Conservation (phyloP, 2,329 filamentous ascomycete species). For the Pseudonectria buxi region DNA sequence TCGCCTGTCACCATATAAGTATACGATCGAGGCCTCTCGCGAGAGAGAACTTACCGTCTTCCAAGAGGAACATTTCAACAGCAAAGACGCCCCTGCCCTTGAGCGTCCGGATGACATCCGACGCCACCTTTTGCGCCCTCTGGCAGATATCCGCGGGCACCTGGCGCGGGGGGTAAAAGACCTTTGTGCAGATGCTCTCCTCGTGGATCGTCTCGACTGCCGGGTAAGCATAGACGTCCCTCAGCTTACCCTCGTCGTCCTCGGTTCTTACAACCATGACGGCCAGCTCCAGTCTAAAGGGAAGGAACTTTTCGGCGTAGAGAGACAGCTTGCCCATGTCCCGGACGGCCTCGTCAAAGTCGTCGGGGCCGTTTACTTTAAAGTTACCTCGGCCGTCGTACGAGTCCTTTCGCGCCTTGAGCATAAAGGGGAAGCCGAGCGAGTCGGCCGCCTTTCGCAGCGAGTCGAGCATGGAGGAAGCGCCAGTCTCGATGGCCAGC, state of each 20-base stretch:
- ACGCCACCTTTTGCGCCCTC: conserved; percentile 68
- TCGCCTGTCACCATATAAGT: conserved; percentile 32
- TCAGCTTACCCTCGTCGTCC: conserved; percentile 48
- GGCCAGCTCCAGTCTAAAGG: conserved; percentile 80
- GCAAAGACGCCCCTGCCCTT: conserved; percentile 91
- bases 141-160: conserved; percentile 55
- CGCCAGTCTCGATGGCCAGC: conserved; percentile 50
- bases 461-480: conserved; percentile 50
- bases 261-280: conserved; percentile 94
- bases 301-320: conserved; percentile 85
- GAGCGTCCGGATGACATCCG: conserved; percentile 70
- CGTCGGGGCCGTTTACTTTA: conserved; percentile 38
- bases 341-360: conserved; percentile 57
- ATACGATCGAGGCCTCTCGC: neutral
- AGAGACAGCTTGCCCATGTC: conserved; percentile 64
- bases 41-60: conserved; percentile 46
- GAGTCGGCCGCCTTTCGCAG: conserved; percentile 55
- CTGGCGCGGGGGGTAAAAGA: conserved; percentile 75
- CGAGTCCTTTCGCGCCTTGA: conserved; percentile 83
- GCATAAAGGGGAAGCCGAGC: conserved; percentile 81
- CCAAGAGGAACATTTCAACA: conserved; percentile 87
- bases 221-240: conserved; percentile 64
- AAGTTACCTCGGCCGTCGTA: conserved; percentile 81
- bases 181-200: conserved; percentile 89
- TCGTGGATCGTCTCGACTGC: conserved; percentile 93